Percentiles rank a stretch among this genome's conserved stretches.
Evolutionary conservation across 495 filamentous ascomycete genomes (phyloP).

Genomic region (Bacidia rubella): DNA sequence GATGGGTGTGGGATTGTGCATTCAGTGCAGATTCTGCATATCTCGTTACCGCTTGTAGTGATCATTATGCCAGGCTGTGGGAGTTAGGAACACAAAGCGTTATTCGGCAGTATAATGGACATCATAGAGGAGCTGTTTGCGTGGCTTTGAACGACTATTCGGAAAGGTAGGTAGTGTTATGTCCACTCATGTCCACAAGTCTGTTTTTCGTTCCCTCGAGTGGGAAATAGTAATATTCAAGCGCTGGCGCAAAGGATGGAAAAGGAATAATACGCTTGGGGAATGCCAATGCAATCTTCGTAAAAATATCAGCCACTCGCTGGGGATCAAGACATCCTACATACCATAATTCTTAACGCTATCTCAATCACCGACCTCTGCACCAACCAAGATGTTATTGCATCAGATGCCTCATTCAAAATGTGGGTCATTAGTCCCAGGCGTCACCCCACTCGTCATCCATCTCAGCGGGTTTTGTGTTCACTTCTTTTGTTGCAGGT

Average conservation of each 20-base stretch:
- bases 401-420: too few relatives aligned
- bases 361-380: too few relatives aligned
- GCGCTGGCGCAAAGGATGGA: too few relatives aligned
- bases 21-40: slow-evolving; percentile 96
- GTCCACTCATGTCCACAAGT: too few relatives aligned
- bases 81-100: slow-evolving; percentile 73
- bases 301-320: too few relatives aligned
- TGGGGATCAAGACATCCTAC: too few relatives aligned
- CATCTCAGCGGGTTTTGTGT: slow-evolving; percentile 37
- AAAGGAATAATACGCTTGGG: too few relatives aligned
- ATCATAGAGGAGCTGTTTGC: slow-evolving; percentile 89
- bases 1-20: slow-evolving; percentile 99
- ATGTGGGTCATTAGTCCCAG: slow-evolving; percentile 32
- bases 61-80: slow-evolving; percentile 96
- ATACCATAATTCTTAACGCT: too few relatives aligned
- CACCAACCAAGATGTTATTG: too few relatives aligned
- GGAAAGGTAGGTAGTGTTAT: slow-evolving; percentile 46
- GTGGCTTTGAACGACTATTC: slow-evolving; percentile 96
- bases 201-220: too few relatives aligned
- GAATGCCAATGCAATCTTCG: too few relatives aligned
- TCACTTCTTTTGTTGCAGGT: slow-evolving; percentile 31
- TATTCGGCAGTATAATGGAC: slow-evolving; percentile 95
- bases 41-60: slow-evolving; percentile 91
- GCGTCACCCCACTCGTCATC: slow-evolving; percentile 46
- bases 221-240: too few relatives aligned